phyloP scores from a whole-genome alignment of 306 rosid species.

The Casuarina equisetifolia region DNA sequence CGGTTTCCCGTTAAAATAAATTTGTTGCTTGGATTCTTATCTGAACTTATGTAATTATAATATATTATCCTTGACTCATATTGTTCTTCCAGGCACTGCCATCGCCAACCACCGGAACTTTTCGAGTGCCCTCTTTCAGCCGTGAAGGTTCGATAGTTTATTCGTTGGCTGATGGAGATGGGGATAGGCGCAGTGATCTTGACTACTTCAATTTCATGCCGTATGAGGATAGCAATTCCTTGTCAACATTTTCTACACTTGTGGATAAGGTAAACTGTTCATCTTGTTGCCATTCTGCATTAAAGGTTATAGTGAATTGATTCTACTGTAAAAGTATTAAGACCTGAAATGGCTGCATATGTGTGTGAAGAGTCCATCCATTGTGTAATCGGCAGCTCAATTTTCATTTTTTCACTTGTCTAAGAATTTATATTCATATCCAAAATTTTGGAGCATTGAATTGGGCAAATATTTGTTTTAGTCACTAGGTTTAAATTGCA shows the following conservation, averaged over 20 bases:
- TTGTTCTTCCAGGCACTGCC: constrained; percentile 53
- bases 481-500: too few relatives aligned
- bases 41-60: neutral
- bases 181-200: constrained; percentile 23
- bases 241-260: constrained; percentile 29
- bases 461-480: too few relatives aligned
- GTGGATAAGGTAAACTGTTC: constrained; percentile 47
- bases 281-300: too few relatives aligned
- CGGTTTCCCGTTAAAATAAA: neutral
- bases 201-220: constrained; percentile 36
- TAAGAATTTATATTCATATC: too few relatives aligned
- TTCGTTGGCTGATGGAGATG: constrained; percentile 31
- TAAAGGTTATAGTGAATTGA: too few relatives aligned
- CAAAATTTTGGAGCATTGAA: too few relatives aligned
- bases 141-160: constrained; percentile 32
- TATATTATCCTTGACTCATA: neutral
- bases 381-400: too few relatives aligned
- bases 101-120: constrained; percentile 84
- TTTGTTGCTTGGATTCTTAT: neutral
- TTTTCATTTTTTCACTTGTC: too few relatives aligned
- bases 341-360: too few relatives aligned
- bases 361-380: too few relatives aligned
- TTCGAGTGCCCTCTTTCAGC: constrained; percentile 36
- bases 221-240: constrained; percentile 25
- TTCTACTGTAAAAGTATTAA: too few relatives aligned